Evolutionary conservation across 1,284 basidiomycete genomes (phyloP), one percentile per base, ranked within the genome.

Genomic region (Mixia osmundae): DNA sequence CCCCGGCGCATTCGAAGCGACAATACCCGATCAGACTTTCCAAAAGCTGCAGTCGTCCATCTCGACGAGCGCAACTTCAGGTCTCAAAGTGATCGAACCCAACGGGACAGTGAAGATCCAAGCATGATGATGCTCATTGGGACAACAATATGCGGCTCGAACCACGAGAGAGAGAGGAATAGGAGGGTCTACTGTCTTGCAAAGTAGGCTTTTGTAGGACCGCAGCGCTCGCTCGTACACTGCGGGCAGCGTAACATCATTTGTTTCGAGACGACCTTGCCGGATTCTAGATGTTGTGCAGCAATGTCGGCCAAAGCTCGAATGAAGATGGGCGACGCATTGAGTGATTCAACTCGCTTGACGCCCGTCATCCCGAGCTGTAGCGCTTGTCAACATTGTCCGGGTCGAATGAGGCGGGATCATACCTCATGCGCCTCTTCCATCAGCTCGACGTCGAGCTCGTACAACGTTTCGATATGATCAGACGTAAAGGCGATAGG

Each of bases 401-500:
- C 11, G 20, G n/a, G 5, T 20, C 12, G 16, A 16, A 40, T 20
- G n/a, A 21, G 19, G 26, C 25, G n/a, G 14, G 5, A 21, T 7
- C 18, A 53, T 49, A 83, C 83, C 69, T 89, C 72, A 52, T 69
- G 67, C 5, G 77, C 89, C 57, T 97, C 89, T 58, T 76, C 75
- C 42, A 67, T 68, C 50, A 95, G 87, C 57, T 99, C 91, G 38
- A 87, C 58, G 58, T 99, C 91, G 33, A 97, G 67, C 60, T 97
- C 91, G 55, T 77, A 97, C 31, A 99, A 64, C 18, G 91, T 99
- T 62, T 99, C 91, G 53, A 99, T 95, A 58, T 97, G 91, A 60
- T 99, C 91, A 54, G 76, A 83, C 14, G 91, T 99, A 60, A 99
- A 99, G 14, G 91, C 89, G 44, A 99, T 85, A 1, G 91, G 91